Evolutionary conservation across 2,329 filamentous ascomycete genomes (phyloP).

Genomic region (Didymella pomorum): DNA sequence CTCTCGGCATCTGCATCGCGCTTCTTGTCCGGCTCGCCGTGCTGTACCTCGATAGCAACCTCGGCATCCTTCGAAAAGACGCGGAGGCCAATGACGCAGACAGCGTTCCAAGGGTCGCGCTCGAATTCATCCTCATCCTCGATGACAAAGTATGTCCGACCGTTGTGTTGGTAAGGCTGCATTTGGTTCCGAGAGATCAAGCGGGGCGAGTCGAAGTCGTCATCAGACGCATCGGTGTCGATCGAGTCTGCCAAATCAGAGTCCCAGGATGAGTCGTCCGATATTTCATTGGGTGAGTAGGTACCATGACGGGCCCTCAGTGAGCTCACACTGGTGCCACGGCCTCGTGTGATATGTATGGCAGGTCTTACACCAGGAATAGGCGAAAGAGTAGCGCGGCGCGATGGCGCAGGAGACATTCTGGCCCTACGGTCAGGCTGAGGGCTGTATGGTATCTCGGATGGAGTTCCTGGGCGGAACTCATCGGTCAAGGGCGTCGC

Average conservation of each 20-base stretch:
- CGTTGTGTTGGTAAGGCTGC: slow-evolving; percentile 27
- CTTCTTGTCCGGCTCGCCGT: slow-evolving; percentile 40
- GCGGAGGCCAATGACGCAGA: slow-evolving; percentile 66
- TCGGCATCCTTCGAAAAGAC: slow-evolving; percentile 64
- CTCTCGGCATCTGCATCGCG: slow-evolving; percentile 35
- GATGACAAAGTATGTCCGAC: slow-evolving; percentile 33
- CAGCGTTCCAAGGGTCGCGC: slow-evolving; percentile 66
- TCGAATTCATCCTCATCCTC: slow-evolving; percentile 56
- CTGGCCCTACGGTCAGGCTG: slow-evolving; percentile 35
- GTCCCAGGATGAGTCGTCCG: slow-evolving; percentile 52
- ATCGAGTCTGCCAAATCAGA: slow-evolving; percentile 50
- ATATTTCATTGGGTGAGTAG: slow-evolving; percentile 42
- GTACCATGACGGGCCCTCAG: slow-evolving; percentile 42
- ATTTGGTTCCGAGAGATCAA: slow-evolving; percentile 20
- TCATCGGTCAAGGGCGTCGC: slow-evolving; percentile 33
- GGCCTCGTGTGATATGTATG: slow-evolving; percentile 44
- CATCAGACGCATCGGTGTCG: slow-evolving; percentile 40
- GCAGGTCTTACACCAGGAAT: slow-evolving; percentile 47
- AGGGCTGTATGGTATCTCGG: slow-evolving; percentile 41
- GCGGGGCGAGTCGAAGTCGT: slow-evolving; percentile 28
- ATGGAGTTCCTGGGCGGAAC: slow-evolving; percentile 44
- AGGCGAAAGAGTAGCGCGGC: slow-evolving; percentile 49
- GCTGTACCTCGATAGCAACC: slow-evolving; percentile 63
- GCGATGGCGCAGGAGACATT: slow-evolving; percentile 39
- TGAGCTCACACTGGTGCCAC: slow-evolving; percentile 40